These are phyloP conservation scores for Cyphellophora attinorum DNA, from an alignment of 2,329 filamentous ascomycete species.

Conservation along the genomic window DNA sequence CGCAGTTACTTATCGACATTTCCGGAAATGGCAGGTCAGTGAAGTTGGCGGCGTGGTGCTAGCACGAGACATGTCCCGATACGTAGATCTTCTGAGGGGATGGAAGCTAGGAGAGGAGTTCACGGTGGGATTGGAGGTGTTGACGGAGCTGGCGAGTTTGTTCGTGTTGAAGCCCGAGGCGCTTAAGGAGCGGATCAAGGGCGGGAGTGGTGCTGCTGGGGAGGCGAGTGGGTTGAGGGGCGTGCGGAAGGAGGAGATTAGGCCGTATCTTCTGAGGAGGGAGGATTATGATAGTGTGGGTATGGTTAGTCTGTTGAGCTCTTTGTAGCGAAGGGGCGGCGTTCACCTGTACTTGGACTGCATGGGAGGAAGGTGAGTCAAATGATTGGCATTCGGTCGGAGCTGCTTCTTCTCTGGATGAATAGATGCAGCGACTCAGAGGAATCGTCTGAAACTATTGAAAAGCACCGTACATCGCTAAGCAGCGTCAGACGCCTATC, in stretches of 20 bases:
- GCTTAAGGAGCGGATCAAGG: constrained; percentile 52
- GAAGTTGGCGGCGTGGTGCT: constrained; percentile 91
- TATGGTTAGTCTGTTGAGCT: constrained; percentile 71
- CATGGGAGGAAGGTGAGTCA: no score
- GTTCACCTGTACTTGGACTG: no score
- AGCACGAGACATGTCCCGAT: constrained; percentile 90
- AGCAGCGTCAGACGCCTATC: no score
- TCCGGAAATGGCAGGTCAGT: constrained; percentile 89
- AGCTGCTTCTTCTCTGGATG: no score
- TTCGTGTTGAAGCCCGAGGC: constrained; percentile 88
- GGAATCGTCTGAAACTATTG: no score
- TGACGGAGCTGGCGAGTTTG: constrained; percentile 87
- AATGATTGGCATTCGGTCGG: no score
- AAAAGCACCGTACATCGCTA: no score
- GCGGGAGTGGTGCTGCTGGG: constrained; percentile 16
- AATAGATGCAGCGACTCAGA: no score
- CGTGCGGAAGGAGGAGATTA: constrained; percentile 57
- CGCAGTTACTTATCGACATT: constrained; percentile 74
- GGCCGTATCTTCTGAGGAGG: constrained; percentile 72
- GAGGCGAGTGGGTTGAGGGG: constrained; percentile 27
- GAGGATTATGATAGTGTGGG: constrained; percentile 75
- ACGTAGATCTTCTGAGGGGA: constrained; percentile 72
- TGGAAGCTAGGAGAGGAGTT: constrained; percentile 50
- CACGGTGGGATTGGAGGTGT: constrained; percentile 64
- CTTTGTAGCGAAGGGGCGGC: constrained; percentile 34